Conservation (phyloP, 2,329 filamentous ascomycete genomes). For the Aureobasidium mangrovei region DNA sequence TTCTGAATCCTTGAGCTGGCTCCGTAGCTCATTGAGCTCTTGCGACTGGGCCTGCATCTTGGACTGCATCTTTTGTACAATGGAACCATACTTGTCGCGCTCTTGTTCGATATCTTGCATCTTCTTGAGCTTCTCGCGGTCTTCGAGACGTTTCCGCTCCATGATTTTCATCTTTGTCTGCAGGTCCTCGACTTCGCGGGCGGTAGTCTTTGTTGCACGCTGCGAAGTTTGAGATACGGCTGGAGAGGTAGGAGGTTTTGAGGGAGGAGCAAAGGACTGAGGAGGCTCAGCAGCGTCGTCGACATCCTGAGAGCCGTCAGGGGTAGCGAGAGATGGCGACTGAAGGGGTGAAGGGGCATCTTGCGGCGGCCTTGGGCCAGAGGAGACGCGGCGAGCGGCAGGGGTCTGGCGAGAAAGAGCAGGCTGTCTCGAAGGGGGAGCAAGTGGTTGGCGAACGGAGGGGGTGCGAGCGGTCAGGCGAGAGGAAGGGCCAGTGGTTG, state of each 20-base stretch:
- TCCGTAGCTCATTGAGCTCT: slow-evolving; percentile 68
- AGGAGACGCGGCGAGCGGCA: not conserved
- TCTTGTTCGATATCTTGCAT: slow-evolving; percentile 69
- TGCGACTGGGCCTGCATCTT: slow-evolving; percentile 81
- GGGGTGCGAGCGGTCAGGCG: slow-evolving; percentile 34
- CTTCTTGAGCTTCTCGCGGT: slow-evolving; percentile 73
- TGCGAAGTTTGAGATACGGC: slow-evolving; percentile 13
- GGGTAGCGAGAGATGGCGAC: not conserved
- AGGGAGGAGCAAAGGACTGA: slow-evolving; percentile 17
- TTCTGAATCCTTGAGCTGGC: slow-evolving; percentile 68
- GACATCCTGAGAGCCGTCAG: not conserved
- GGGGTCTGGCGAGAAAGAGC: not conserved
- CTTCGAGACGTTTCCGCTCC: slow-evolving; percentile 78
- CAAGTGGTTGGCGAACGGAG: not conserved
- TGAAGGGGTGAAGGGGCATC: not conserved
- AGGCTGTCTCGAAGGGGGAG: not conserved
- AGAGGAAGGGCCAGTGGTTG: slow-evolving; percentile 1
- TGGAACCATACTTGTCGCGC: slow-evolving; percentile 66
- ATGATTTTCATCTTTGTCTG: slow-evolving; percentile 80
- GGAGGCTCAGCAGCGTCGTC: slow-evolving; percentile 1
- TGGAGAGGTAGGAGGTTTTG: slow-evolving; percentile 27
- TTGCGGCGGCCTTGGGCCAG: not conserved
- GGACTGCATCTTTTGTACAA: slow-evolving; percentile 82
- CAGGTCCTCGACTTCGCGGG: slow-evolving; percentile 72
- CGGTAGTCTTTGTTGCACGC: slow-evolving; percentile 27